phyloP scores from a whole-genome alignment of 108 stramenopile species.

The Mediolabrus comicus region DNA sequence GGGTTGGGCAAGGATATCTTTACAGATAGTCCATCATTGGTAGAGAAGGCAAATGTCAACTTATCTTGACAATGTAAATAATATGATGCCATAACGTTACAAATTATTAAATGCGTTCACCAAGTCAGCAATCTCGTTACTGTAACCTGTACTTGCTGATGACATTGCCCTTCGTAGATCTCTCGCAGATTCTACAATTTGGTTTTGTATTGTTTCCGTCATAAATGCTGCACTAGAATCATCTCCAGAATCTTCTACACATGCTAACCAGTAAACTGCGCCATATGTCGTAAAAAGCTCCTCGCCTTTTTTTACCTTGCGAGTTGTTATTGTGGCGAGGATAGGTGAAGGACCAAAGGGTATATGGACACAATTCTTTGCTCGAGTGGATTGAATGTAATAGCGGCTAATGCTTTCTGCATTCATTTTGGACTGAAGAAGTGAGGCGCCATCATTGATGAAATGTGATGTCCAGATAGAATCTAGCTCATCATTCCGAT shows the following conservation, averaged over 20 bases:
- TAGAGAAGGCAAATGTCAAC: not conserved
- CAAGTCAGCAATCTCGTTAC: conserved; percentile 8
- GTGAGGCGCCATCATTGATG: conserved; percentile 52
- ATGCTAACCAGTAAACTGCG: conserved; percentile 32
- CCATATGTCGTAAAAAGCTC: conserved; percentile 42
- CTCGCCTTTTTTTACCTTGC: conserved; percentile 37
- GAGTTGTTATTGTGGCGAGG: conserved; percentile 35
- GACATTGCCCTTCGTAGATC: conserved; percentile 26
- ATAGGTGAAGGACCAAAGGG: conserved; percentile 35
- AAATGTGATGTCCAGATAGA: conserved; percentile 42
- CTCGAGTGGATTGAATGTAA: conserved; percentile 26
- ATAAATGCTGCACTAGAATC: not conserved
- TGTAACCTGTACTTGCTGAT: not conserved
- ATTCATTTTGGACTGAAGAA: conserved; percentile 13
- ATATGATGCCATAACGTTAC: not conserved
- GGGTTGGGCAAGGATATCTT: conserved; percentile 19
- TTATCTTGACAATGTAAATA: too few relatives aligned
- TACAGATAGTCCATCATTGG: not conserved
- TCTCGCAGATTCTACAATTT: conserved; percentile 27
- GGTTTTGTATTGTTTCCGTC: conserved; percentile 23
- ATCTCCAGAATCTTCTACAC: not conserved
- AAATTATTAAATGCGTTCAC: not conserved
- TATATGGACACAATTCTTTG: conserved; percentile 49
- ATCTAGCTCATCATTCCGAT: conserved; percentile 19
- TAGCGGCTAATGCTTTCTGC: conserved; percentile 42